These are phyloP conservation scores for Heritiera littoralis DNA, from an alignment of 345 rosid species.

Conservation along the genomic window DNA sequence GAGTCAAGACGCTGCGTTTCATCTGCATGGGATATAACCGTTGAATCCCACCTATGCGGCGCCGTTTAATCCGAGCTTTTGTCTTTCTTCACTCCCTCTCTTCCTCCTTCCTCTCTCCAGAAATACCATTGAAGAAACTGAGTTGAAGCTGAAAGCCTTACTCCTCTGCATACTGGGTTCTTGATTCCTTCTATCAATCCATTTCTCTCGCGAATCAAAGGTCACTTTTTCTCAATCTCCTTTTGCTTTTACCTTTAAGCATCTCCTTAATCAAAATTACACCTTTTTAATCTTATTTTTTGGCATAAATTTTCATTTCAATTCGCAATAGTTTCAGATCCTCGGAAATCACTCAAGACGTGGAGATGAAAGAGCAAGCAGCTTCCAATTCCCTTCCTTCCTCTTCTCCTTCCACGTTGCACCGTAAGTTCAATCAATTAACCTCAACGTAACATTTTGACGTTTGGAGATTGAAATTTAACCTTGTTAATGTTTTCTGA, in stretches of 20 bases:
- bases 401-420: slow-evolving; percentile 33
- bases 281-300: background rate
- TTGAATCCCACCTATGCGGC: background rate
- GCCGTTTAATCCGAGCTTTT: background rate
- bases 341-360: slow-evolving; percentile 37
- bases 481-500: background rate
- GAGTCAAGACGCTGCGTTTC: background rate
- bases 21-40: no score
- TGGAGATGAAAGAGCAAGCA: slow-evolving; percentile 38
- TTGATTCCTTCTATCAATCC: background rate
- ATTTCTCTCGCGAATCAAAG: background rate
- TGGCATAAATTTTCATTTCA: background rate
- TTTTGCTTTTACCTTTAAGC: background rate
- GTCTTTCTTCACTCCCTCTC: background rate
- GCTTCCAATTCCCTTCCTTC: slow-evolving; percentile 34
- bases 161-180: background rate
- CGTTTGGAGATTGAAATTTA: background rate
- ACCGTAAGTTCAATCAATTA: slow-evolving; percentile 22
- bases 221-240: background rate
- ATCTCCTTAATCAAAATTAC: background rate
- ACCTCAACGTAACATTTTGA: background rate
- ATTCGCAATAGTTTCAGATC: background rate
- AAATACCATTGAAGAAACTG: background rate
- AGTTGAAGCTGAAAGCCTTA: background rate
- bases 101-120: background rate